Conservation (phyloP, 163 green algal genomes). For the Scenedesmus sp. region DNA sequence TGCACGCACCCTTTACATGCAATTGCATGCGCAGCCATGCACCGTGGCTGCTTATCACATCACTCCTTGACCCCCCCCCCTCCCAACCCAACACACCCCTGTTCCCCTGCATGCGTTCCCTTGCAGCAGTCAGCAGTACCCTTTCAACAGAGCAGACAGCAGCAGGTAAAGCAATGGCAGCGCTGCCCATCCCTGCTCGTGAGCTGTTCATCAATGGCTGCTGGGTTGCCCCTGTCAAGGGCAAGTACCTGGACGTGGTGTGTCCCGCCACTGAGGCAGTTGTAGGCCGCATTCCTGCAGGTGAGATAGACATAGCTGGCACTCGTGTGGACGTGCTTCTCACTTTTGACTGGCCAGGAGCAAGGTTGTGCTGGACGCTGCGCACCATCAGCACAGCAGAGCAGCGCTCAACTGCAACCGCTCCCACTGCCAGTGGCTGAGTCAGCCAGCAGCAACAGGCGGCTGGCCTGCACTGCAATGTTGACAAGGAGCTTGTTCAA, state of each 20-base stretch:
- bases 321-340: no score
- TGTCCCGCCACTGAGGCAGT: slow-evolving; percentile 73
- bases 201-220: slow-evolving; percentile 80
- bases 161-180: slow-evolving; percentile 25
- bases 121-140: background rate
- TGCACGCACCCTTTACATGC: no score
- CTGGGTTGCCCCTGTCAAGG: slow-evolving; percentile 65
- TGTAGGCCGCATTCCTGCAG: slow-evolving; percentile 78
- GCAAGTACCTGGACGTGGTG: slow-evolving; percentile 69
- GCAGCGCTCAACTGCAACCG: background rate
- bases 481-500: no score
- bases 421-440: background rate
- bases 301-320: no score
- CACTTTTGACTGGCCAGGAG: no score
- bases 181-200: slow-evolving; percentile 49
- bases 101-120: background rate
- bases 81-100: no score
- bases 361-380: no score
- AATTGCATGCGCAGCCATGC: background rate
- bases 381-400: background rate
- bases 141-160: background rate
- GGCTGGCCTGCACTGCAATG: background rate
- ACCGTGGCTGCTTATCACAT: background rate
- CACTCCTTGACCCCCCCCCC: background rate
- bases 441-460: background rate